Evolutionary conservation across 352 stramenopile genomes (phyloP).

Genomic region (Phytopythium delawarense): DNA sequence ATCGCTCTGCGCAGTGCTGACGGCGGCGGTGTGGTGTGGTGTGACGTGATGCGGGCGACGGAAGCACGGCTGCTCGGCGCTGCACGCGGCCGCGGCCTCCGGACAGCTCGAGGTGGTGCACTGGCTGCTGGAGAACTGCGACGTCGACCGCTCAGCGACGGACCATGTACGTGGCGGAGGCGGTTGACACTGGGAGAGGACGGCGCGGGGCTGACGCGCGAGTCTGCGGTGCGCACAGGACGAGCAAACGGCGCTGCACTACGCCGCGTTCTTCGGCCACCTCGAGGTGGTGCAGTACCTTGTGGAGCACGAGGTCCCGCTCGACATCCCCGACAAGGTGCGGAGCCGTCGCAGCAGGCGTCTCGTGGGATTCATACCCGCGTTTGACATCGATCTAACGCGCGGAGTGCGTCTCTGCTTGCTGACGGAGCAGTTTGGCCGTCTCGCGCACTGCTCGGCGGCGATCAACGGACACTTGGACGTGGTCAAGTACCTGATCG

Average conservation of each 20-base stretch:
- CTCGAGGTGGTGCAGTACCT: constrained; percentile 83
- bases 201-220: neutral
- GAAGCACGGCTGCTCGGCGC: constrained; percentile 77
- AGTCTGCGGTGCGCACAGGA: constrained; percentile 25
- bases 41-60: constrained; percentile 1
- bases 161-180: constrained; percentile 47
- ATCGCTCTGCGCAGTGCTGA: neutral
- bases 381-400: neutral
- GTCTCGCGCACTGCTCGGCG: constrained; percentile 73
- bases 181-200: neutral
- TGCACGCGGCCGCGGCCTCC: constrained; percentile 71
- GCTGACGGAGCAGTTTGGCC: constrained; percentile 40
- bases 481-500: constrained; percentile 76
- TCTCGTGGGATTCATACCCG: neutral
- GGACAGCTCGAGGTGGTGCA: constrained; percentile 81
- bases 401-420: neutral
- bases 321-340: constrained; percentile 80
- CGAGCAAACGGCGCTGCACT: constrained; percentile 81
- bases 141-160: constrained; percentile 52
- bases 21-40: neutral
- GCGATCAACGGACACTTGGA: constrained; percentile 87
- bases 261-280: constrained; percentile 84
- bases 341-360: neutral
- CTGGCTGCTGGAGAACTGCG: constrained; percentile 60
- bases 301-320: constrained; percentile 72